A percentile compares a stretch with the other conserved stretches of the same genome.
Evolutionary conservation across 2,329 filamentous ascomycete genomes (phyloP).

Genomic region (Fusarium sp.): DNA sequence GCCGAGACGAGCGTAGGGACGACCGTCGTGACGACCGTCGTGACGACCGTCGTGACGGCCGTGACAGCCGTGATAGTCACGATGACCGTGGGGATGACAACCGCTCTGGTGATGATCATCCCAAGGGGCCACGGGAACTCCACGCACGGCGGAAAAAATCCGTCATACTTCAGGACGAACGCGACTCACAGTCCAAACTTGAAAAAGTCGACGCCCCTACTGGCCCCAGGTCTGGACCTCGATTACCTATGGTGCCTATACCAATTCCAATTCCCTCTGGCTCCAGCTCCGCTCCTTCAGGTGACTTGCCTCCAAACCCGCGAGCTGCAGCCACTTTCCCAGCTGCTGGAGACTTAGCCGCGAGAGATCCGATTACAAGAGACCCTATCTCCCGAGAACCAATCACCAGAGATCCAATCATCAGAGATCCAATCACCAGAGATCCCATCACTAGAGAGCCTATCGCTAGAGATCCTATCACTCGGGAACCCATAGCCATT

Average conservation of each 20-base stretch:
- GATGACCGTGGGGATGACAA: constrained; percentile 48
- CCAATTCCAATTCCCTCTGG: constrained; percentile 46
- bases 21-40: not conserved
- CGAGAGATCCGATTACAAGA: constrained; percentile 37
- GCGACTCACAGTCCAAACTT: constrained; percentile 36
- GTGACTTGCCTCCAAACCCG: constrained; percentile 30
- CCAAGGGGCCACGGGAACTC: constrained; percentile 45
- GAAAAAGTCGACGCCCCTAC: constrained; percentile 40
- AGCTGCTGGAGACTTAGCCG: constrained; percentile 24
- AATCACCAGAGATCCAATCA: constrained; percentile 36
- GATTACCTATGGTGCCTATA: constrained; percentile 50
- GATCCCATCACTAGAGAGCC: not conserved
- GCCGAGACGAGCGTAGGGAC: too few relatives aligned
- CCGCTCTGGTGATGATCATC: constrained; percentile 55
- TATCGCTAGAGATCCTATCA: constrained; percentile 38
- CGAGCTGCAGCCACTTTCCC: constrained; percentile 50
- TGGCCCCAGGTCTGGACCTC: constrained; percentile 49
- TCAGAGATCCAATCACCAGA: not conserved
- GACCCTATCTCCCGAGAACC: constrained; percentile 12
- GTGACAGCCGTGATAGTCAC: constrained; percentile 8
- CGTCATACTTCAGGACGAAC: constrained; percentile 52
- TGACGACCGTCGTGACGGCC: constrained; percentile 22
- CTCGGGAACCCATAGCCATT: not conserved
- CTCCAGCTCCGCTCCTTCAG: constrained; percentile 31
- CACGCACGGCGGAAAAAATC: constrained; percentile 51